Evolutionary conservation across 805 yeast genomes (phyloP).

Genomic region (Metschnikowia chrysomelidarum): DNA sequence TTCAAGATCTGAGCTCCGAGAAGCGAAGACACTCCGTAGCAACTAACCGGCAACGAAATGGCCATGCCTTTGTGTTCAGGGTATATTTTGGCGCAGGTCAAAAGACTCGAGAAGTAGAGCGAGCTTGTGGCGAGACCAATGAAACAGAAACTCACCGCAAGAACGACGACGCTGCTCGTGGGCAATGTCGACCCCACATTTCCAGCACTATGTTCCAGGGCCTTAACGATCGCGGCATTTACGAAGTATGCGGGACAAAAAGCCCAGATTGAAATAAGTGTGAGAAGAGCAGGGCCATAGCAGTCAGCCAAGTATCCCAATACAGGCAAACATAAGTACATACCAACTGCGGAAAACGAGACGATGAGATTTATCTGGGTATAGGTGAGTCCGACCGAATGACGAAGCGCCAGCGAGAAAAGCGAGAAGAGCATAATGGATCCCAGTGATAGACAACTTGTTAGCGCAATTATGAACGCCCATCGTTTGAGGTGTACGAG

Average conservation of each 20-base stretch:
- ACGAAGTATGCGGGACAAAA: conserved; percentile 68
- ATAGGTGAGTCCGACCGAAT: conserved; percentile 58
- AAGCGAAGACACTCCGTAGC: conserved; percentile 80
- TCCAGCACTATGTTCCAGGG: conserved; percentile 6
- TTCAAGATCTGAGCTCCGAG: conserved; percentile 64
- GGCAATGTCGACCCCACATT: conserved; percentile 3
- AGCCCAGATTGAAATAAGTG: conserved; percentile 56
- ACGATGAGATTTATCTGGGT: conserved; percentile 68
- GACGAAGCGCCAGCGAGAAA: conserved; percentile 67
- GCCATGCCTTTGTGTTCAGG: conserved; percentile 76
- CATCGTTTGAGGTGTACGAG: conserved; percentile 39
- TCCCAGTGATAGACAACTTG: conserved; percentile 74
- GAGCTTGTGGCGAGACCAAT: conserved; percentile 75
- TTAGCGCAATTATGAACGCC: conserved; percentile 57
- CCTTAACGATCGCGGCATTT: conserved; percentile 25
- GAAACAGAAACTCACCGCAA: conserved; percentile 50
- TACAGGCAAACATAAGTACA: conserved; percentile 80
- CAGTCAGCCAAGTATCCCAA: conserved; percentile 80
- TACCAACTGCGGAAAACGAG: conserved; percentile 71
- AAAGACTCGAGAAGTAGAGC: conserved; percentile 63
- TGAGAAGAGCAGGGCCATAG: conserved; percentile 77
- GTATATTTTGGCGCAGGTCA: conserved; percentile 84
- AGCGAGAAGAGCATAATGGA: conserved; percentile 80
- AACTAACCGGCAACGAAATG: conserved; percentile 84
- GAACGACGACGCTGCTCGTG: conserved; percentile 39